Evolutionary conservation across 2,329 filamentous ascomycete genomes (phyloP), one percentile per base, ranked within the genome.

Genomic region (Cryphonectria nitschkei): DNA sequence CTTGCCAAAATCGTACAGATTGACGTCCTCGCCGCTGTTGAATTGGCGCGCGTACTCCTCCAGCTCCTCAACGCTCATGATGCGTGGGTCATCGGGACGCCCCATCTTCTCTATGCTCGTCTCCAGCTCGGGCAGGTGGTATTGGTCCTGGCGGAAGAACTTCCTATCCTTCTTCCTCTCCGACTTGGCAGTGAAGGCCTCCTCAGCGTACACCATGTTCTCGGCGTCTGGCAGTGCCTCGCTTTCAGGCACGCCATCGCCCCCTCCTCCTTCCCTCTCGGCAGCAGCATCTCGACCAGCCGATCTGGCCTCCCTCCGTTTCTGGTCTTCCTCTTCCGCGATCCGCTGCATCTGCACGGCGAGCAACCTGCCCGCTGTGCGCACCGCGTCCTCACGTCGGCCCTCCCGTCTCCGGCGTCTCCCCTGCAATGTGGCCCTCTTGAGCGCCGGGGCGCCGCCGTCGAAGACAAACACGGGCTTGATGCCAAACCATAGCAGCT

Each of bases 381-480:
- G 87, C 1, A 92, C 91, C 1, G 96, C 96, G 93, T 99, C 96
- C 74, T 99, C 96, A 63, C 95, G 88, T 71, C 95, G 87, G 0
- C 95, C 96, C 79, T 99, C 96, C 50, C 96, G 87, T 72, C 94
- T 87, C 72, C 88, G 87, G 80, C 95, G 94, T 58, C 96, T 87
- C 67, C 87, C 89, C 72, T 89, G 89, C 72, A 99, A 95, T 0
- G 96, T 99, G 79, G 97, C 93, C 70, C 95, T 87, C 84, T 99
- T 99, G 74, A 99, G 86, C 2, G 89, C 86, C 0, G 97, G 97
- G 0, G 96, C 97, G 60, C 95, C 96, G 72, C 97, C 96, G 82
- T 99, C 96, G 80, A 99, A 99, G 19, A 99, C 95, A 80, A 99
- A 99, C 61, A 99, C 94, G 0, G 96, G 97, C 74, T 92, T 93